Percentiles rank a stretch among this genome's conserved stretches.
phyloP scores from a whole-genome alignment of 495 filamentous ascomycete genomes.

The Penicillium silybi region DNA sequence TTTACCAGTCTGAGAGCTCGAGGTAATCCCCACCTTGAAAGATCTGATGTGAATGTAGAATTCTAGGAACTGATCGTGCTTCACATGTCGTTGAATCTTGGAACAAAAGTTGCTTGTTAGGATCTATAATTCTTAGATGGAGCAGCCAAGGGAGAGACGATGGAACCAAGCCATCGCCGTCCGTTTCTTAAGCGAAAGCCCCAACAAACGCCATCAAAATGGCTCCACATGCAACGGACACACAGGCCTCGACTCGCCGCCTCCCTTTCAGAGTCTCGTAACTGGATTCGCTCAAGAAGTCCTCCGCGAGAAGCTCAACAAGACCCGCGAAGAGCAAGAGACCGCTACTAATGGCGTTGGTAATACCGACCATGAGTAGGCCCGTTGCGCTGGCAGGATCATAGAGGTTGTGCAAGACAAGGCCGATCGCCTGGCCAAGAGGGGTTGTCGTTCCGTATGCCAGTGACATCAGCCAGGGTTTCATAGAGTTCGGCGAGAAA shows the following conservation, averaged over 20 bases:
- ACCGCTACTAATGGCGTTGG: slow-evolving; percentile 86
- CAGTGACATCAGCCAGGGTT: slow-evolving; percentile 92
- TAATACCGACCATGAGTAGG: slow-evolving; percentile 84
- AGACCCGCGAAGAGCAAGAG: slow-evolving; percentile 86
- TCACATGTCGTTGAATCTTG: not conserved
- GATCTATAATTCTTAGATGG: not conserved
- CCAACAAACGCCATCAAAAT: slow-evolving; percentile 84
- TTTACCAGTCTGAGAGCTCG: not conserved
- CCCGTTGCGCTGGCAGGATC: slow-evolving; percentile 79
- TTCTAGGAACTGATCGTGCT: not conserved
- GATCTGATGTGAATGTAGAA: not conserved
- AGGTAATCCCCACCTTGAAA: not conserved
- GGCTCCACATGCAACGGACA: slow-evolving; percentile 72
- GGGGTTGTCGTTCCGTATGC: slow-evolving; percentile 92
- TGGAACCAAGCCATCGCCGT: not conserved
- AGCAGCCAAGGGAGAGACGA: not conserved
- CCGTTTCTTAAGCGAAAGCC: slow-evolving; percentile 64
- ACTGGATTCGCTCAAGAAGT: slow-evolving; percentile 86
- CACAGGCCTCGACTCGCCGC: slow-evolving; percentile 69
- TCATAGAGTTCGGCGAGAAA: slow-evolving; percentile 46
- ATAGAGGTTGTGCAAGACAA: slow-evolving; percentile 78
- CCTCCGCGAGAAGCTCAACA: slow-evolving; percentile 88
- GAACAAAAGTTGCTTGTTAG: not conserved
- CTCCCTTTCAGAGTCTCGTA: slow-evolving; percentile 68
- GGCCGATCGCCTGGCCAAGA: slow-evolving; percentile 82